Evolutionary conservation across 2,329 filamentous ascomycete species (phyloP).

Genomic region (Scedosporium minutisporum): DNA sequence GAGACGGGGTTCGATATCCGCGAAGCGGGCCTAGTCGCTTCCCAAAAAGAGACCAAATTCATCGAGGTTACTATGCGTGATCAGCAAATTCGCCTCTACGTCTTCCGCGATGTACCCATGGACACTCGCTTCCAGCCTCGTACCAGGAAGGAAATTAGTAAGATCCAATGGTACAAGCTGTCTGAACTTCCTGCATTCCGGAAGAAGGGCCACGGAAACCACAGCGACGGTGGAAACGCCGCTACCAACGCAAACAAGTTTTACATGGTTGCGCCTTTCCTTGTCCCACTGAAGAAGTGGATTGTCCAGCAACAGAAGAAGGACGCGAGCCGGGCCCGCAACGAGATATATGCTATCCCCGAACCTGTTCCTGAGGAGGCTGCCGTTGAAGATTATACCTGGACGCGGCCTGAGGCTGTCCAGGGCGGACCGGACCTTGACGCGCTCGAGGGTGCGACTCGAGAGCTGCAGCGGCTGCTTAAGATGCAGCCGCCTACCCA

Average conservation of each 20-base stretch:
- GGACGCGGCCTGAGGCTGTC: slow-evolving; percentile 26
- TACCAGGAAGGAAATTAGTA: slow-evolving; percentile 95
- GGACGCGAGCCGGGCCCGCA: slow-evolving; percentile 42
- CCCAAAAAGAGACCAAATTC: slow-evolving; percentile 63
- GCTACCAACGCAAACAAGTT: slow-evolving; percentile 71
- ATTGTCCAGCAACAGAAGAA: slow-evolving; percentile 72
- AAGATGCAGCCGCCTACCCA: slow-evolving; percentile 45
- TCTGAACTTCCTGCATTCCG: slow-evolving; percentile 77
- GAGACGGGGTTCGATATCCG: slow-evolving; percentile 86
- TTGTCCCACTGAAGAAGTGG: slow-evolving; percentile 80
- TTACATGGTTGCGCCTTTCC: slow-evolving; percentile 95
- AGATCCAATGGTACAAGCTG: slow-evolving; percentile 89
- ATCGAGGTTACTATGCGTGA: slow-evolving; percentile 87
- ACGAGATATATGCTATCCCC: slow-evolving; percentile 22
- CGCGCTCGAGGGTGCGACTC: slow-evolving; percentile 39
- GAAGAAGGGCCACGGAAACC: slow-evolving; percentile 49
- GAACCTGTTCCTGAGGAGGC: slow-evolving; percentile 37
- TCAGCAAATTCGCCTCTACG: slow-evolving; percentile 85
- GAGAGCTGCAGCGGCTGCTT: slow-evolving; percentile 44
- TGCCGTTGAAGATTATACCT: slow-evolving; percentile 53
- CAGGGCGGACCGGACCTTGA: slow-evolving; percentile 20
- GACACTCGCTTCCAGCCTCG: slow-evolving; percentile 81
- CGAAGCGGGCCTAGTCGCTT: slow-evolving; percentile 64
- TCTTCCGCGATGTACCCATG: slow-evolving; percentile 81
- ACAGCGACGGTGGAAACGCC: slow-evolving; percentile 46